Evolutionary conservation across 1,284 basidiomycete species (phyloP), one percentile per base, ranked within the genome.

Genomic region (Sporisorium exsertum): DNA sequence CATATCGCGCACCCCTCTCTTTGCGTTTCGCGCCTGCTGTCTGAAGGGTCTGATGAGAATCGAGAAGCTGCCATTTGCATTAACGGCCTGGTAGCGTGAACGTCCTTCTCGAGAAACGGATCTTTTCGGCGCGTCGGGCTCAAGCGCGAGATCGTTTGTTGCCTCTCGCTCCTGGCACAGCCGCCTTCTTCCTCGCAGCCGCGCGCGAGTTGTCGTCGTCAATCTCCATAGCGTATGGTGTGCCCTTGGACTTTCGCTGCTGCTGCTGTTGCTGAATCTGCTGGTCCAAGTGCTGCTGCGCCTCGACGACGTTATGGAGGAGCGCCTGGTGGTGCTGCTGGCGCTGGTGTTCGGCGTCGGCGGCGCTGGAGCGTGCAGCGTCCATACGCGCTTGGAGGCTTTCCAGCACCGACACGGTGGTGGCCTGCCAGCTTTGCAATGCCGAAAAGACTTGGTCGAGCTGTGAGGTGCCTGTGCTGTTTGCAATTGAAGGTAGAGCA

Each of bases 111-210:
- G n/a, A n/a, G n/a, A n/a, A n/a, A n/a, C n/a, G n/a, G n/a, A n/a
- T n/a, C n/a, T n/a, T n/a, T n/a, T n/a, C n/a, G n/a, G n/a, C n/a
- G n/a, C n/a, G n/a, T n/a, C 47, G n/a, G 32, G 16, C 29, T 61
- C 49, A 75, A 45, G 72, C 67, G 27, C 72, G 55, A 27, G 67
- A 75, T 16, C 72, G 46, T 55, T 75, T 75, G 40, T 37, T 75
- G 8, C 72, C 72, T 27, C 72, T 63, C 3, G 29, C 67, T 4
- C 63, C 64, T 0, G 45, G 35, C 1, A 56, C 51, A 18, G 53
- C 37, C 1, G 43, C 47, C 61, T 70, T 67, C 37, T 75, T 70
- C 33, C 67, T 59, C n/a, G 64, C 52, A 3, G 43, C 63, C 0
- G 46, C 35, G 22, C 63, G 27, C 10, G 52, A 13, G 15, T 24